Evolutionary conservation across 768 basidiomycete genomes (phyloP), one percentile per base, ranked within the genome.

Genomic region (Tylopilus sp.): DNA sequence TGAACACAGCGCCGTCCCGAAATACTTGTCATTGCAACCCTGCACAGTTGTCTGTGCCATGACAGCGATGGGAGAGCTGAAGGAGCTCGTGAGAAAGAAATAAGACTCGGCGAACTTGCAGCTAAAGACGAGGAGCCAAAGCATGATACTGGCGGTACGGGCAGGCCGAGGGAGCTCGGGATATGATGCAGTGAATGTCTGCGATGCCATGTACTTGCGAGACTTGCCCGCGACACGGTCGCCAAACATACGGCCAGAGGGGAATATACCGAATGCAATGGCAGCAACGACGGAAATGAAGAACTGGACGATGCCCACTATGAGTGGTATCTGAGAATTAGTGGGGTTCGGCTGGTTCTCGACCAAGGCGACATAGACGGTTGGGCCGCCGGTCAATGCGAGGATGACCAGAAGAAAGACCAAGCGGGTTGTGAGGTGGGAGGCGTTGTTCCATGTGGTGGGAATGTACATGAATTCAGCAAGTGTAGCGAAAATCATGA

Each of bases 151-250:
- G 1, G 92, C 93, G 11, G 78, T 76, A 43, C 97, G 91, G 4
- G 92, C 83, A 40, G 71, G 72, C 52, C 82, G 75, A 22, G 80
- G 71, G 40, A 99, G 81, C 3, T 79, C 71, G 1, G 95, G 97
- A 66, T 99, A 99, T 5, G 94, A 95, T 0, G 97, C 97, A 1
- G 97, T 99, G 73, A 99, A 98, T 0, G 97, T 98, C 69, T 99
- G 97, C 18, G 91, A 95, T 35, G 97, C 97, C 79, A 99, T 86
- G 69, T 98, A 98, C 71, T 98, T 98, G 63, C 97, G 81, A n/a
- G 88, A 82, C 71, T 97, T 98, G 61, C 95, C 92, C 6, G 94
- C 91, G 6, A 99, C 97, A 53, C 95, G 86, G 66, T 99, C 97
- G 36, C 97, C 97, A 67, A 99, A 98, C 91, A 99, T 95, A 44